Evolutionary conservation across 2,329 filamentous ascomycete species (phyloP).

Genomic region (Aureobasidium melanogenum): DNA sequence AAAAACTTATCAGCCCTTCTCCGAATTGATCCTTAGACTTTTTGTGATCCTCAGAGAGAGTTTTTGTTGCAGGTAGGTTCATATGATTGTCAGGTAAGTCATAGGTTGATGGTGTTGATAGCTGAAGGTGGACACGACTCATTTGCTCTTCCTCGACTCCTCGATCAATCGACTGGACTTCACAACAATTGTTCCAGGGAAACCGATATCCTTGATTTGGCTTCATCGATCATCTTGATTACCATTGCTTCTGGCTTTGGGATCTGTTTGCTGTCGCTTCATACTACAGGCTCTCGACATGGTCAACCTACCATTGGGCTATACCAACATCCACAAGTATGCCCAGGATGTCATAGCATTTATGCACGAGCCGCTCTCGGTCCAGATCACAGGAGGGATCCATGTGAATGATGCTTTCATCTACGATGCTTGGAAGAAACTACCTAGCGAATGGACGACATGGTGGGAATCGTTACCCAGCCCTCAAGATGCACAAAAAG

Average conservation of each 20-base stretch:
- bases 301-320: not conserved
- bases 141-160: not conserved
- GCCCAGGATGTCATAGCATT: constrained; percentile 11
- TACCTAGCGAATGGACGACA: constrained; percentile 13
- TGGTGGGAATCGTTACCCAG: constrained; percentile 11
- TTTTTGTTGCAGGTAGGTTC: not conserved
- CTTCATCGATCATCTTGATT: no score
- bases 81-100: not conserved
- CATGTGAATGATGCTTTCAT: constrained; percentile 16
- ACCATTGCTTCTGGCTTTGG: no score
- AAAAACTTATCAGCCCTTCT: no score
- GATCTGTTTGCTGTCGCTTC: no score
- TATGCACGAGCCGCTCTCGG: constrained; percentile 12
- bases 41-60: not conserved
- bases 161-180: not conserved
- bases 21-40: not conserved
- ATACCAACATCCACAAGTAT: constrained; percentile 3
- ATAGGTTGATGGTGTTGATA: not conserved
- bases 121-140: not conserved
- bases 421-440: constrained; percentile 12
- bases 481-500: constrained; percentile 12
- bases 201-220: no score
- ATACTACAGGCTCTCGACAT: not conserved
- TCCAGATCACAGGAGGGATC: constrained; percentile 15
- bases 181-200: no score